Evolutionary conservation across 2,329 filamentous ascomycete genomes (phyloP).

Genomic region (Sarocladium kiliense): DNA sequence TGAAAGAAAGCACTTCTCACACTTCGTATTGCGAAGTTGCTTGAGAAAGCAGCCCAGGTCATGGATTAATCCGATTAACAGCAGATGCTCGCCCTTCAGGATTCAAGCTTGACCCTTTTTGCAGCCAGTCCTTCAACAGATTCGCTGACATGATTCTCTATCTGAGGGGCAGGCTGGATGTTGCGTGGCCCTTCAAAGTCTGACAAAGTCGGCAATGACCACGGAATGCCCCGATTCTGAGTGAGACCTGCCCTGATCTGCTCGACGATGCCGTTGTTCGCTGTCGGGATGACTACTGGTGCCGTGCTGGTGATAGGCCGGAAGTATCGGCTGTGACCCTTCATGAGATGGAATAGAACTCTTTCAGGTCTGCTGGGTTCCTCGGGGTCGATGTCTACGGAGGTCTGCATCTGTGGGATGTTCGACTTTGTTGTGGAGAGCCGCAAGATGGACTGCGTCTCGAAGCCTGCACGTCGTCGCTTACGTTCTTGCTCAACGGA

Average conservation of each 20-base stretch:
- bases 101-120: constrained; percentile 9
- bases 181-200: constrained; percentile 8
- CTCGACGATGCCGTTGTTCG: constrained; percentile 1
- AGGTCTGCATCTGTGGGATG: too few relatives aligned
- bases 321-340: constrained; percentile 5
- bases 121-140: background rate
- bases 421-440: constrained; percentile 9
- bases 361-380: background rate
- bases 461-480: constrained; percentile 23
- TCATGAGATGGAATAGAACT: background rate
- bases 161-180: background rate
- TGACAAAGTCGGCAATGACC: constrained; percentile 9
- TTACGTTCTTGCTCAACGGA: constrained; percentile 31
- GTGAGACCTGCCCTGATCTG: background rate
- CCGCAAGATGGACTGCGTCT: constrained; percentile 29
- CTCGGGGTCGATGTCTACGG: background rate
- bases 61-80: too few relatives aligned
- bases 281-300: background rate
- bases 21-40: too few relatives aligned
- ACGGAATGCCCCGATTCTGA: background rate
- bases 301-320: background rate
- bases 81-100: background rate
- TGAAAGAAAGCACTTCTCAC: too few relatives aligned
- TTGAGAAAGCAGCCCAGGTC: too few relatives aligned
- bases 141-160: background rate